phyloP scores from a whole-genome alignment of 805 yeast genomes.

The Saturnispora diversa region DNA sequence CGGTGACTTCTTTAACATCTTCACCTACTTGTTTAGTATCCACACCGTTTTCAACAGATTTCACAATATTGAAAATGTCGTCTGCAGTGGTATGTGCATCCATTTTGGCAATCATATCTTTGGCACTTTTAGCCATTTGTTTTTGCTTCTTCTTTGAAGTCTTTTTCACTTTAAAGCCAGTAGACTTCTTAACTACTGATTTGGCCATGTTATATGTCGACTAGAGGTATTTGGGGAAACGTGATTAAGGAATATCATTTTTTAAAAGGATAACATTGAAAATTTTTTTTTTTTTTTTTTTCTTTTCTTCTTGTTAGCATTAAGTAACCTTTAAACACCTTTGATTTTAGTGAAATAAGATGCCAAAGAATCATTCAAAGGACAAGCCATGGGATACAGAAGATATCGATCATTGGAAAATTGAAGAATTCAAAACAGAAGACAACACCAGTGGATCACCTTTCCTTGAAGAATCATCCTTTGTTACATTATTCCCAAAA shows the following conservation, averaged over 20 bases:
- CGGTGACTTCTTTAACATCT: conserved; percentile 10
- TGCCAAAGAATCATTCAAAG: conserved; percentile 89
- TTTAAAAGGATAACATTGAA: neutral
- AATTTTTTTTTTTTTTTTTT: conserved; percentile 2
- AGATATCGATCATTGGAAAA: conserved; percentile 87
- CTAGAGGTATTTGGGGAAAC: no score
- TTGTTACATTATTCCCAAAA: conserved; percentile 92
- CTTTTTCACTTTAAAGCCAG: no score
- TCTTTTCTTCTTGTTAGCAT: neutral
- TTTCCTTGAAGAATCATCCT: conserved; percentile 92
- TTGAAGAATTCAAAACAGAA: conserved; percentile 82
- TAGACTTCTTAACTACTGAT: no score
- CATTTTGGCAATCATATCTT: conserved; percentile 24
- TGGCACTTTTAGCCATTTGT: conserved; percentile 20
- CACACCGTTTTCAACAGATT: conserved; percentile 12
- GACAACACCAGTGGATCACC: conserved; percentile 82
- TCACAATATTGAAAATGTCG: conserved; percentile 18
- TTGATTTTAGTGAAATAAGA: conserved; percentile 22
- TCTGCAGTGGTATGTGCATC: conserved; percentile 20
- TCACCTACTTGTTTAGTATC: conserved; percentile 13
- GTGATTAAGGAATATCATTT: neutral
- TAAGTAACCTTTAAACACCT: neutral
- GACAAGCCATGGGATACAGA: conserved; percentile 98
- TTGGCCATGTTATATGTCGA: no score
- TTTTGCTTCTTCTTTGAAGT: conserved; percentile 20